Base-by-base conservation (phyloP, 2,329 filamentous ascomycete genomes). In the Nothophaeocryptopus gaeumannii region DNA sequence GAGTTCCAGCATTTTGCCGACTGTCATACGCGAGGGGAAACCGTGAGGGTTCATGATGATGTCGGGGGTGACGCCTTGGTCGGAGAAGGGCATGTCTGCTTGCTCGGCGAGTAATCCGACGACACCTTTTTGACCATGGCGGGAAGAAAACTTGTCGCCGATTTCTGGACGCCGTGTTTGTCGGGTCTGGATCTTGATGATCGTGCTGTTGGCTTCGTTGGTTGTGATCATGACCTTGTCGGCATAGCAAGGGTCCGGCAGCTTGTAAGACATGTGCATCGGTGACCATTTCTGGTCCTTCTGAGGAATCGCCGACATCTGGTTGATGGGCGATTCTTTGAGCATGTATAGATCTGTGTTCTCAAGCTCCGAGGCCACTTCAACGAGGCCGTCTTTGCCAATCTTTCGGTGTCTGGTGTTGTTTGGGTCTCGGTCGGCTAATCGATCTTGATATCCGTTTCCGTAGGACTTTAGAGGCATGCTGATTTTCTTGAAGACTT, bases 11-110 rank as follows among this genome's bases (percentile, higher is more conserved):
- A 99, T 87, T 72, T 99, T 99, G 30, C 93, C 93, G 55, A 99
- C 93, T 46, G 93, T 99, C 93, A 99, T 99, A 70, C 93, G 93
- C 30, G 92, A 97, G 1, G 93, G 93, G 79, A 99, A 99, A 84
- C 93, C 93, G 74, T 99, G 93, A 0, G 95, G 93, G 76, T 99
- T 99, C 93, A 99, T 99, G 81, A 99, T 99, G 60, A 99, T 96
- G 71, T 99, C 93, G 0, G 93, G 93, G n/a, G 84, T 86, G 59
- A 99, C 82, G 2, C 93, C 95, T 45, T 80, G 77, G 71, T 99
- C 93, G 32, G 87, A 87, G 74, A 99, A 99, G 0, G 93, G 93
- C 83, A 99, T 87, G 67, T 99, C 93, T 66, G 93, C 90, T 72
- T 97, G 92, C 55, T 96, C 88, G 13, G 92, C 90, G 51, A 99